phyloP scores from a whole-genome alignment of 306 rosid species.

The Rubus idaeus region DNA sequence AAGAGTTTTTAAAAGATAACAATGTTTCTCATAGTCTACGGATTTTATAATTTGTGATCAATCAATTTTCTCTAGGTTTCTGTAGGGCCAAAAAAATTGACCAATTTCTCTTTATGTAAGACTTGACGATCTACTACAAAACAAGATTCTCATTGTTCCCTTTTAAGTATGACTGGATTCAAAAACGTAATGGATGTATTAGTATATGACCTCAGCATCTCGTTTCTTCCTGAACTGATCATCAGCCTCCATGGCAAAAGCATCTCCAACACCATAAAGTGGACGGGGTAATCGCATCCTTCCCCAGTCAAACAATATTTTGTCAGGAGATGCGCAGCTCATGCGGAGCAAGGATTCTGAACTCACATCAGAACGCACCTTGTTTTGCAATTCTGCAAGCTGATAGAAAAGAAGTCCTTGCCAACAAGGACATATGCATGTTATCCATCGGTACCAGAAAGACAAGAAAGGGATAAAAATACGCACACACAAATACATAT shows the following conservation, averaged over 20 bases:
- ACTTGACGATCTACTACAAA: conserved; percentile 5
- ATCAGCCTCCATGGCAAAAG: conserved; percentile 88
- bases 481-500: not conserved
- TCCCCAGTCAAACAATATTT: conserved; percentile 92
- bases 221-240: conserved; percentile 89
- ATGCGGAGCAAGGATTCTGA: conserved; percentile 83
- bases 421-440: conserved; percentile 59
- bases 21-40: not conserved
- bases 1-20: not conserved
- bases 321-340: conserved; percentile 82
- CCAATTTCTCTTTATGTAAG: not conserved
- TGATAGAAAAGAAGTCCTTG: conserved; percentile 67
- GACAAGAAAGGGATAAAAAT: not conserved
- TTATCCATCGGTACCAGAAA: conserved; percentile 49
- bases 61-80: not conserved
- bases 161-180: not conserved
- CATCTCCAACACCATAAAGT: conserved; percentile 94
- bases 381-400: conserved; percentile 84
- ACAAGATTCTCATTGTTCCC: not conserved
- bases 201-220: conserved; percentile 71
- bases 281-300: conserved; percentile 88
- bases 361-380: conserved; percentile 81
- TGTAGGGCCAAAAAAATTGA: not conserved
- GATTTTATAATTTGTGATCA: not conserved
- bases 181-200: conserved; percentile 21